Evolutionary conservation across 202 grass and related monocot species (phyloP), one percentile per base, ranked within the genome.

Genomic region (Carex arenaria): DNA sequence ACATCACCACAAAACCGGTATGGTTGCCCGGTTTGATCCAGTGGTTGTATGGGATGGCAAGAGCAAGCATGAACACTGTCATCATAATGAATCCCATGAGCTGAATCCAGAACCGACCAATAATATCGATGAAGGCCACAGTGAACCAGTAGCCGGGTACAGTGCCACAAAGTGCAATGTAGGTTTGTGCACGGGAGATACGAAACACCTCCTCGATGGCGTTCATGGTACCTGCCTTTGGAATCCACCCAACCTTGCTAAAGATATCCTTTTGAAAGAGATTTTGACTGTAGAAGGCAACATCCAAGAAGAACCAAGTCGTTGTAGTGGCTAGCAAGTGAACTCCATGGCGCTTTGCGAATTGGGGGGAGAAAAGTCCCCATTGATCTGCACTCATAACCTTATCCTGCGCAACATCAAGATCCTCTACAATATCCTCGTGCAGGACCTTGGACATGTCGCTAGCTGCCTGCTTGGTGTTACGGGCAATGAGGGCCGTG

Each of bases 201-300:
- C 84, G 80, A 84, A 82, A 97, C 2, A 97, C n/a, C 83, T 97
- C 92, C 85, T 97, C 90, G 19, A 97, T 31, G 38, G 94, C 92
- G 55, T 86, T 94, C 94, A 97, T 97, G 43, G 91, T 97, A 3
- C 2, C 78, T 0, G 91, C 88, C 40, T 42, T 42, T 7, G 40
- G 94, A 56, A 97, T 97, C 92, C 94, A 97, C 0, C 87, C 87
- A 31, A 93, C 82, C 60, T 90, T 90, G 59, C 71, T 22, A 74
- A 92, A 95, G 70, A 91, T 95, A 70, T 95, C 90, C 86, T 95
- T 95, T 51, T 95, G 93, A 69, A 92, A 95, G 51, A 95, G 90
- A 72, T 92, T 92, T 86, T 95, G 88, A 84, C 93, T 95, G 85
- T 95, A 95, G 79, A 87, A 95, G 3, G 90, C 90, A 20, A 95